Evolutionary conservation across 2,329 filamentous ascomycete genomes (phyloP).

Genomic region (Ascocoryne sarcoides): DNA sequence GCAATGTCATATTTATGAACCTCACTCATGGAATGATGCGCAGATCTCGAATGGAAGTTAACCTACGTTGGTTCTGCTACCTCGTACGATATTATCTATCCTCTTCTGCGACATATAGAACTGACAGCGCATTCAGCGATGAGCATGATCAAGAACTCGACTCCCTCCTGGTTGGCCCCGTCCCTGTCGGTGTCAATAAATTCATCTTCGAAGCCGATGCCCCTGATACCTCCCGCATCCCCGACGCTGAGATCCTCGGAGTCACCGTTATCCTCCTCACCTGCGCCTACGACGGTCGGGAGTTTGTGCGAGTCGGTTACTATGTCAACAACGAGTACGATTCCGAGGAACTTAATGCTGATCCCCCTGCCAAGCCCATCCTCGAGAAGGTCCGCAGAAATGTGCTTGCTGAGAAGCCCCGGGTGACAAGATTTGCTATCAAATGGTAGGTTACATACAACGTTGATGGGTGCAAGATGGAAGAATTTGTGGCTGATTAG

Average conservation of each 20-base stretch:
- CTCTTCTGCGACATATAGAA: too few species aligned
- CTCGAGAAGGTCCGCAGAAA: slow-evolving; percentile 89
- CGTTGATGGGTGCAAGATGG: too few species aligned
- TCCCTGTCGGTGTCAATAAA: slow-evolving; percentile 96
- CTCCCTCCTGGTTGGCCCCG: slow-evolving; percentile 91
- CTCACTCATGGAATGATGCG: not conserved
- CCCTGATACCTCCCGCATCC: slow-evolving; percentile 83
- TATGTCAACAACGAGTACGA: slow-evolving; percentile 99
- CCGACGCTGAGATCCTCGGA: slow-evolving; percentile 88
- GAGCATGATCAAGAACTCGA: slow-evolving; percentile 99
- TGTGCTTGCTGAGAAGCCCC: slow-evolving; percentile 91
- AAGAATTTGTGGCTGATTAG: too few species aligned
- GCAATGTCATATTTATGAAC: not conserved
- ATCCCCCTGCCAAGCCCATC: slow-evolving; percentile 85
- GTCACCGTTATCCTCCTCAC: slow-evolving; percentile 96
- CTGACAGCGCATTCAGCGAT: slow-evolving; percentile 20
- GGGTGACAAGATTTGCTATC: slow-evolving; percentile 95
- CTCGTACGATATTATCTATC: slow-evolving; percentile 52
- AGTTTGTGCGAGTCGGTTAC: slow-evolving; percentile 97
- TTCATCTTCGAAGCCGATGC: slow-evolving; percentile 96
- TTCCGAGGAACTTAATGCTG: slow-evolving; percentile 75
- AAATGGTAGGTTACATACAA: slow-evolving; percentile 78
- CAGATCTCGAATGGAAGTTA: slow-evolving; percentile 98
- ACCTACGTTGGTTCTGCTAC: slow-evolving; percentile 98
- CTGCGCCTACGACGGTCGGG: slow-evolving; percentile 90